phyloP scores from a whole-genome alignment of 495 filamentous ascomycete genomes.

The Tuber umbilicatum region DNA sequence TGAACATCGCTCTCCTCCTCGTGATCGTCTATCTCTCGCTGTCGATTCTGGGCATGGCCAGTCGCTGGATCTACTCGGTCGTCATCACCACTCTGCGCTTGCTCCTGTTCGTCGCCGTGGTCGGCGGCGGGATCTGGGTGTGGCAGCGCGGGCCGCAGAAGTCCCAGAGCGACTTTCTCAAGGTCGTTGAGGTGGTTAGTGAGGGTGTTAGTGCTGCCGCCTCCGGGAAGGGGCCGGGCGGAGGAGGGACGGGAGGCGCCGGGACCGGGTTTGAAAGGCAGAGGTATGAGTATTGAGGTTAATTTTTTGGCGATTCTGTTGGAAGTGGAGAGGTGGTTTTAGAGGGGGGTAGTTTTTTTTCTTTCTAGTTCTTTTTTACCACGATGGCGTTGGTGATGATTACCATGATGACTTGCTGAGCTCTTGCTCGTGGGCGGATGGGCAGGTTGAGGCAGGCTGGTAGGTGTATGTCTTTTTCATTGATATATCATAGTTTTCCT shows the following conservation, averaged over 20 bases:
- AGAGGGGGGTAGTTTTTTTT: not conserved
- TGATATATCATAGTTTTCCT: not conserved
- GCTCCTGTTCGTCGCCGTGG: conserved; percentile 20
- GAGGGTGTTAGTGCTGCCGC: conserved; percentile 16
- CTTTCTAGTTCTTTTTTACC: not conserved
- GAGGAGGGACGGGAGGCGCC: not conserved
- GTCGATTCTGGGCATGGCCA: conserved; percentile 35
- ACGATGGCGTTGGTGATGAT: not conserved
- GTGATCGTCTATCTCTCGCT: conserved; percentile 38
- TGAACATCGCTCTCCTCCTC: conserved; percentile 32
- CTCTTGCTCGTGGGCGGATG: not conserved
- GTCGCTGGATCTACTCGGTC: conserved; percentile 30
- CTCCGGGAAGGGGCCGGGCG: not conserved
- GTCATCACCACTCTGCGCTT: conserved; percentile 29
- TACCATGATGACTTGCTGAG: not conserved
- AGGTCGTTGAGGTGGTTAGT: conserved; percentile 19
- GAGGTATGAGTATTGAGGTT: not conserved
- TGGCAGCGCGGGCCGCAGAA: conserved; percentile 26
- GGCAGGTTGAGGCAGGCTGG: not conserved
- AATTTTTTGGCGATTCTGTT: not conserved
- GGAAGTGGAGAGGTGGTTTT: not conserved
- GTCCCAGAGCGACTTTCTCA: conserved; percentile 25
- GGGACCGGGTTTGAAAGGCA: not conserved
- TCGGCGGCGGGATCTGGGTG: conserved; percentile 22
- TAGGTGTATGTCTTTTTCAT: not conserved